Evolutionary conservation across 768 basidiomycete species (phyloP), one percentile per base, ranked within the genome.

Genomic region (Sporobolomyces pararoseus): DNA sequence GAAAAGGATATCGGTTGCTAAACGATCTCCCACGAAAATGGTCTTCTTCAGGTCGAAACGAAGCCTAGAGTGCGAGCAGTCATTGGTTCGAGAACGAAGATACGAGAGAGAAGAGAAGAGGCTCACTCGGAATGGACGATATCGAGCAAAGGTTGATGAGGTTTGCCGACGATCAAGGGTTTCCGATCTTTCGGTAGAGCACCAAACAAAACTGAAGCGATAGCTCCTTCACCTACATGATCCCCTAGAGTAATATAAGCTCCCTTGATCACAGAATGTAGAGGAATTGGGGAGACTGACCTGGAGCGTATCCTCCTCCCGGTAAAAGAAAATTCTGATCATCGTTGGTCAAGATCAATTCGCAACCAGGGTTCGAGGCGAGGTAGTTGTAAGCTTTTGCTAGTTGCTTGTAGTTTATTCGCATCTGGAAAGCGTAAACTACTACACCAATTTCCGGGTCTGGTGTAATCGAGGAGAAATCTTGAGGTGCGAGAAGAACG

Each of bases 1-100:
- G 76, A 97, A 98, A 59, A 89, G 80, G 76, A 98, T 94, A 79
- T 98, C 95, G 9, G 95, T 97, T 77, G 89, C 88, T 73, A 98
- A 83, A 69, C 94, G 85, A 80, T 98, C 95, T 52, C 95, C 95
- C 47, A 97, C 83, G 89, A 98, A 96, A 78, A 97, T 85, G 14
- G 94, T 92, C 59, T 86, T 83, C 66, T 84, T 80, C 35, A 91
- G 89, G 79, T 97, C 88, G 79, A 90, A 96, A 52, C 89, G 78
- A 70, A 93, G 86, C 80, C 92, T 95, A 70, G 9, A 12, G 27
- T 27, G 44, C 7, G 49, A 12, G 25, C 23, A 7, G 21, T 47
- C 21, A 47, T 13, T 23, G 46, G 46, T 12, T 12, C 13, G 46
- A 47, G 21, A 21, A 47, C 29, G 50, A 21, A 16, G 39, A 42